These are phyloP conservation scores for Wallacemonas sp. DNA, from an alignment of 208 protist species.

Conservation along the genomic window DNA sequence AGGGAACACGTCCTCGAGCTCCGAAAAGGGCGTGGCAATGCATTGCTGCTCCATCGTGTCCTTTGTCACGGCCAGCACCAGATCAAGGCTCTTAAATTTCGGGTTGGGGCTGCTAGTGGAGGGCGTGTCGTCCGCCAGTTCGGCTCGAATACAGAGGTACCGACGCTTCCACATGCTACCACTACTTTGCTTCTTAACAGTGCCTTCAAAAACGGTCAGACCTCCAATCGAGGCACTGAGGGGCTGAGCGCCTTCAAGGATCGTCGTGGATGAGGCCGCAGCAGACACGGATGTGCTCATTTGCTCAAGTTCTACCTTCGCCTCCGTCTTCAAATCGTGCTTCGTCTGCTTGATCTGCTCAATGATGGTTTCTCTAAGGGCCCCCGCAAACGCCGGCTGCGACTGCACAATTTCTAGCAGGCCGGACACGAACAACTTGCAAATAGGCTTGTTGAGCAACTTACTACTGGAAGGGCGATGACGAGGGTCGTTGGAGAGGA, in stretches of 20 bases:
- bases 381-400: conserved; percentile 57
- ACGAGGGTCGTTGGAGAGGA: conserved; percentile 58
- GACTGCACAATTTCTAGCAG: conserved; percentile 78
- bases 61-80: conserved; percentile 73
- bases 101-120: conserved; percentile 32
- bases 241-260: conserved; percentile 67
- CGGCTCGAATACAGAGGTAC: conserved; percentile 78
- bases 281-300: conserved; percentile 38
- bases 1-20: conserved; percentile 76
- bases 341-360: conserved; percentile 67
- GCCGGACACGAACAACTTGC: conserved; percentile 75
- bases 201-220: conserved; percentile 62
- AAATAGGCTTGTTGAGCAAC: conserved; percentile 68
- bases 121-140: conserved; percentile 46
- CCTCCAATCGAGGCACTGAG: conserved; percentile 48
- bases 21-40: conserved; percentile 73
- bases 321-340: conserved; percentile 45
- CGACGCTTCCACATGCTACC: conserved; percentile 74
- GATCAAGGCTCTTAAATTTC: conserved; percentile 66
- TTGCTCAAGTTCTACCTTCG: conserved; percentile 32
- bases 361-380: conserved; percentile 54
- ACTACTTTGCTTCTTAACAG: conserved; percentile 72
- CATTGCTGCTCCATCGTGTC: conserved; percentile 81
- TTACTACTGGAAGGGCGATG: conserved; percentile 63
- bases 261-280: conserved; percentile 41